phyloP scores from a whole-genome alignment of 495 filamentous ascomycete genomes.

The Clohesyomyces aquaticus region DNA sequence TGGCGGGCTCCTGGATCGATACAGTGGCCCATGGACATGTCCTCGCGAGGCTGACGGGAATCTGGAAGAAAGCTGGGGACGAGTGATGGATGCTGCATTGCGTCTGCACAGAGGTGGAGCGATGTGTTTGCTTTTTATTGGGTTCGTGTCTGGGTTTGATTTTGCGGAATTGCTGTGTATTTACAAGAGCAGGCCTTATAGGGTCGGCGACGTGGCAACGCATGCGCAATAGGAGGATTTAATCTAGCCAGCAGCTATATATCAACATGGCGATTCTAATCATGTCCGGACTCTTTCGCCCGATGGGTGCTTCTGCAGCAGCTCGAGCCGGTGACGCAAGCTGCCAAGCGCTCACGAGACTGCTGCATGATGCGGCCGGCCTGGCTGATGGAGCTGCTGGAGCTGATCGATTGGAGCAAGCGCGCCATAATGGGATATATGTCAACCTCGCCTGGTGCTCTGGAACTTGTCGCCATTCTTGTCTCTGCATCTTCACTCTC shows the following conservation, averaged over 20 bases:
- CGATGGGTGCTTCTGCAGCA: too few species aligned
- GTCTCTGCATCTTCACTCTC: too few species aligned
- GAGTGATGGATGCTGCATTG: not conserved
- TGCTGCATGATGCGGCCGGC: not conserved
- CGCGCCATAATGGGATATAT: too few species aligned
- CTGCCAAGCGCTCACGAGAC: slow-evolving; percentile 2
- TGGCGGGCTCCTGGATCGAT: slow-evolving; percentile 31
- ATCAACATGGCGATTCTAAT: too few species aligned
- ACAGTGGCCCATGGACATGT: slow-evolving; percentile 21
- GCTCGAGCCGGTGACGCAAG: slow-evolving; percentile 7
- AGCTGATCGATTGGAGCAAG: too few species aligned
- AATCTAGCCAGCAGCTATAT: not conserved
- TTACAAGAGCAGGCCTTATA: too few species aligned
- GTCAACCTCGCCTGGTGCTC: too few species aligned
- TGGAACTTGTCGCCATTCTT: too few species aligned
- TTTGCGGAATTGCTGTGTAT: too few species aligned
- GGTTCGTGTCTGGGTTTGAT: not conserved
- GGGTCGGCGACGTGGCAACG: not conserved
- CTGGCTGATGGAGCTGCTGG: too few species aligned
- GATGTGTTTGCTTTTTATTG: not conserved
- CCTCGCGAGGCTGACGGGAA: slow-evolving; percentile 28
- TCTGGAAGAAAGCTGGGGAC: slow-evolving; percentile 34
- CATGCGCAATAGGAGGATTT: not conserved
- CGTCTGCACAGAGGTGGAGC: not conserved
- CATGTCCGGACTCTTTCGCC: not conserved